Evolutionary conservation across 495 filamentous ascomycete genomes (phyloP).

Genomic region (Aspergillus incahuasiensis): DNA sequence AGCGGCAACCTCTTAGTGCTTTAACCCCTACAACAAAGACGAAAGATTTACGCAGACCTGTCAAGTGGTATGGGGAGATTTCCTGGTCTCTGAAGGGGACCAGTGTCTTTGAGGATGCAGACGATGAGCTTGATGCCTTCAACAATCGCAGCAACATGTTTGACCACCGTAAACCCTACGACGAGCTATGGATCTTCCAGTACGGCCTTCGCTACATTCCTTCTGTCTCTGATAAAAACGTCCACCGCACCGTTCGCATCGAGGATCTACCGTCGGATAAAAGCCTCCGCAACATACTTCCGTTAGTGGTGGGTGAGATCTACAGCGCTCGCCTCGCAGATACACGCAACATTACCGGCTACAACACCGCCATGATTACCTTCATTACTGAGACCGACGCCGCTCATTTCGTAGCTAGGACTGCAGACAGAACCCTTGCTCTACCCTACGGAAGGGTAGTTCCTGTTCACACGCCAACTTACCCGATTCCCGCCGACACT

Average conservation of each 20-base stretch:
- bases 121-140: constrained; percentile 18
- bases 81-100: constrained; percentile 25
- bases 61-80: constrained; percentile 24
- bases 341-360: constrained; percentile 26
- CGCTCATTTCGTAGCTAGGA: constrained; percentile 13
- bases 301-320: constrained; percentile 23
- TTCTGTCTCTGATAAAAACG: constrained; percentile 9
- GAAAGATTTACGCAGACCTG: neutral
- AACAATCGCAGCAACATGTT: constrained; percentile 7
- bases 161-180: neutral
- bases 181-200: constrained; percentile 26
- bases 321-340: constrained; percentile 26
- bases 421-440: neutral
- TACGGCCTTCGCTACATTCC: constrained; percentile 35
- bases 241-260: constrained; percentile 31
- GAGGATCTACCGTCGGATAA: constrained; percentile 23
- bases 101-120: constrained; percentile 20
- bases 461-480: constrained; percentile 32
- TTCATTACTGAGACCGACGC: constrained; percentile 28
- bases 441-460: constrained; percentile 17
- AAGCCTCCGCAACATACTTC: constrained; percentile 22
- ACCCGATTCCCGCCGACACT: constrained; percentile 21
- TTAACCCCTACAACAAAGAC: neutral
- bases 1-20: neutral
- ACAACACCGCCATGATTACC: constrained; percentile 26